A percentile compares a stretch with the other conserved stretches of the same genome.
These are phyloP conservation scores for Podospora didyma DNA, from an alignment of 495 filamentous ascomycete species.

Conservation along the genomic window DNA sequence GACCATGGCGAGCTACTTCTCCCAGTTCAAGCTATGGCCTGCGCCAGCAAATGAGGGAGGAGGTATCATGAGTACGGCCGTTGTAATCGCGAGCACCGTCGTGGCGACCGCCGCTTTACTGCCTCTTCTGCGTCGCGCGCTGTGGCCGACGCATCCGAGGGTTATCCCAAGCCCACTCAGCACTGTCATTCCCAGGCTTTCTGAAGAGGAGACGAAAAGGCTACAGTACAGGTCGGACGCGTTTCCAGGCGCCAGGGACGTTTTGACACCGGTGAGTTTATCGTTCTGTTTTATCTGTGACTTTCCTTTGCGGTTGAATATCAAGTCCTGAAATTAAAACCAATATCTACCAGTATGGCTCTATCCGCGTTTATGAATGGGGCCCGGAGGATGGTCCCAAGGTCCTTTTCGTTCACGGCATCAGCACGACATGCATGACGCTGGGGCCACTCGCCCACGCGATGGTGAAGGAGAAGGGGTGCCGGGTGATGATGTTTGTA, in stretches of 20 bases:
- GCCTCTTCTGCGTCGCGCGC: constrained; percentile 23
- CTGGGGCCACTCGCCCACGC: constrained; percentile 63
- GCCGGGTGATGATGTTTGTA: constrained; percentile 72
- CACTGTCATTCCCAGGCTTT: constrained; percentile 27
- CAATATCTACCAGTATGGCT: constrained; percentile 56
- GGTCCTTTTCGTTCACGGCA: constrained; percentile 81
- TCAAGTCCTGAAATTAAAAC: too few species aligned
- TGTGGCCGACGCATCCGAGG: constrained; percentile 32
- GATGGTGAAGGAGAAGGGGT: constrained; percentile 64
- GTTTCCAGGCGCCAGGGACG: constrained; percentile 43
- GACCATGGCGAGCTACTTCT: too few species aligned
- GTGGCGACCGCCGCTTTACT: constrained; percentile 30
- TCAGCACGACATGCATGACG: constrained; percentile 75
- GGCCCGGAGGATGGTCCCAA: constrained; percentile 77
- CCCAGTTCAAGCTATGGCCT: too few species aligned
- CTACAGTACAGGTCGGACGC: constrained; percentile 35
- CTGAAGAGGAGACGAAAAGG: constrained; percentile 23
- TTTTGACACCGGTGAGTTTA: constrained; percentile 37
- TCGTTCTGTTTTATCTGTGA: too few species aligned
- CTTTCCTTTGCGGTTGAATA: too few species aligned
- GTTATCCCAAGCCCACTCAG: constrained; percentile 35
- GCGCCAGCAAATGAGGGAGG: neutral
- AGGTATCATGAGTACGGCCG: neutral
- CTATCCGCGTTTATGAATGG: constrained; percentile 82
- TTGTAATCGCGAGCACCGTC: constrained; percentile 20